A percentile compares a stretch with the other conserved stretches of the same genome.
These are phyloP conservation scores for Aureobasidium sp. DNA, from an alignment of 2,329 filamentous ascomycete species.

Conservation along the genomic window DNA sequence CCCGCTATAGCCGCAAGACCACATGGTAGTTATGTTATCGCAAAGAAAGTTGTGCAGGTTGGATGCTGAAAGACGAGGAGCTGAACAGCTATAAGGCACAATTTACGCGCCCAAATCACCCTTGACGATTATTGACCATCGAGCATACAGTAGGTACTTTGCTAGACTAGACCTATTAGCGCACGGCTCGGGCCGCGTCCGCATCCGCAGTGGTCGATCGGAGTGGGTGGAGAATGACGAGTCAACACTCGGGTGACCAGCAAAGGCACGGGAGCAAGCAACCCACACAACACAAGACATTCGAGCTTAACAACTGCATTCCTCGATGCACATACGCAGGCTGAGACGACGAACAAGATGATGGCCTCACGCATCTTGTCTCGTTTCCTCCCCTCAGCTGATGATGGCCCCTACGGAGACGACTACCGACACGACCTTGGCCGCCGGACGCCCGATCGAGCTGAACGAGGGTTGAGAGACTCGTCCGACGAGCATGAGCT, in stretches of 20 bases:
- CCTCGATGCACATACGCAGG: neutral
- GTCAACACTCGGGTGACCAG: constrained; percentile 11
- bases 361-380: constrained; percentile 51
- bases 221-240: neutral
- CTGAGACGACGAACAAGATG: constrained; percentile 25
- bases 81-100: too few relatives aligned
- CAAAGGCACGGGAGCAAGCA: neutral
- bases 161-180: neutral
- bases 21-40: too few relatives aligned
- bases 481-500: constrained; percentile 52
- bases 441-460: constrained; percentile 34
- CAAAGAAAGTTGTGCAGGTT: too few relatives aligned
- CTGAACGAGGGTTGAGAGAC: constrained; percentile 36
- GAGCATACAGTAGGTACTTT: too few relatives aligned
- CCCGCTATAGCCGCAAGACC: too few relatives aligned
- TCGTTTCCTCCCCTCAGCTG: constrained; percentile 38
- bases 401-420: constrained; percentile 33
- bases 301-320: neutral
- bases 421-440: constrained; percentile 29
- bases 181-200: neutral
- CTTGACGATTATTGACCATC: too few relatives aligned
- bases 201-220: neutral
- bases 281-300: neutral
- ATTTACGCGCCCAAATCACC: too few relatives aligned
- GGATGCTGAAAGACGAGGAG: too few relatives aligned